Conservation (phyloP, 768 basidiomycete species). For the Tephrocybe sp. region DNA sequence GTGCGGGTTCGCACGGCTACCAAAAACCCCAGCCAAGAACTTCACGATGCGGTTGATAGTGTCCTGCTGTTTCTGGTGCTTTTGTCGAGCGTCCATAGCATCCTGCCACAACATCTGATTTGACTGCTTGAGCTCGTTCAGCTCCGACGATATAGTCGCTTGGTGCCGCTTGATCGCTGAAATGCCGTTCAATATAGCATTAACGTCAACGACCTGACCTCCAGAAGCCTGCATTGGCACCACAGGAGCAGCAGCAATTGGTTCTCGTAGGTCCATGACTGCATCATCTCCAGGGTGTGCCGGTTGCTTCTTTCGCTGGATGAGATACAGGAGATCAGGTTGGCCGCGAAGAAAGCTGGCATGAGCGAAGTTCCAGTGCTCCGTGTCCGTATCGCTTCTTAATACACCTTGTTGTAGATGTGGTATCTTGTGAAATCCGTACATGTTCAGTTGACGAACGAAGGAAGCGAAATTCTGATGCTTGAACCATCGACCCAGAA, state of each 20-base stretch:
- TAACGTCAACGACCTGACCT: constrained; percentile 76
- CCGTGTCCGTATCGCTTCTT: constrained; percentile 76
- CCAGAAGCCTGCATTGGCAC: constrained; percentile 25
- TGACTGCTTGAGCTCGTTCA: constrained; percentile 83
- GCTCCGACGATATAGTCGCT: constrained; percentile 83
- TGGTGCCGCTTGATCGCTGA: constrained; percentile 90
- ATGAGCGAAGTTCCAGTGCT: constrained; percentile 92
- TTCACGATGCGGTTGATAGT: constrained; percentile 95
- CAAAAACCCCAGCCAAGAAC: constrained; percentile 93
- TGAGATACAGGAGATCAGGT: constrained; percentile 83
- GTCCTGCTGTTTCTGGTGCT: constrained; percentile 92
- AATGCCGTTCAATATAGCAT: constrained; percentile 79
- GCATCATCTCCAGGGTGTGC: constrained; percentile 37
- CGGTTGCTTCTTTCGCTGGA: constrained; percentile 79
- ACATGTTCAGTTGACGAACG: constrained; percentile 94
- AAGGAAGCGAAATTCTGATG: constrained; percentile 94
- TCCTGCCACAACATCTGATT: constrained; percentile 96
- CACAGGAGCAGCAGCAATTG: constrained; percentile 13
- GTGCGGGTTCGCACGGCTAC: constrained; percentile 42
- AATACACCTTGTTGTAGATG: constrained; percentile 95
- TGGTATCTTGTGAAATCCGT: constrained; percentile 92
- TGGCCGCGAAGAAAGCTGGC: constrained; percentile 87
- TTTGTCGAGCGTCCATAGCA: constrained; percentile 70
- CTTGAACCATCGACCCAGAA: constrained; percentile 94
- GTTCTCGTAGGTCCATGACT: constrained; percentile 32